Base-by-base conservation (phyloP, 805 yeast genomes). In the Hanseniaspora meyeri region DNA sequence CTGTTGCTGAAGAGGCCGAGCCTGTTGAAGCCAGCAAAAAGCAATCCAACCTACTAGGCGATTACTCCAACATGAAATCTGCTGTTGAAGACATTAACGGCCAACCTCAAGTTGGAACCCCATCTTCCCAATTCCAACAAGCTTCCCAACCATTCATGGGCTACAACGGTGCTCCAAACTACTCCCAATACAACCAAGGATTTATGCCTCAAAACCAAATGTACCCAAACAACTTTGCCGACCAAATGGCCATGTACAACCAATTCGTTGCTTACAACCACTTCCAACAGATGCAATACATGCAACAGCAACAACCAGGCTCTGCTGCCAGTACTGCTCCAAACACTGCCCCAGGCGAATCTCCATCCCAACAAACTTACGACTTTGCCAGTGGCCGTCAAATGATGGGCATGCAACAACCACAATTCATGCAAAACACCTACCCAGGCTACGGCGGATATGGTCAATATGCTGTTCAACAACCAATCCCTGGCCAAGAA, bases 281-380 rank as follows among this genome's bases (percentile, higher is more conserved):
- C 34, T 53, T 53, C 51, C 62, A 54, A 47, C 57, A 51, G 56
- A 46, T 46, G 49, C 70, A 65, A 55, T 60, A 58, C 49, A 65
- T 62, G 57, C 61, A 58, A 52, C 60, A 52, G 42, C 61, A 57
- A 48, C 63, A 49, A 59, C 58, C 42, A 52, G 57, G 47, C 14
- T 43, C 51, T 38, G 67, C 63, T 46, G 57, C 63, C 43, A 59
- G 68, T 16, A 48, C 63, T 45, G 65, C 62, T 43, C 69, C 67
- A 59, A 65, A 66, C 61, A 64, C 64, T 57, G 63, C 67, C 40
- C 59, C 59, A 49, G 60, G 57, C 29, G 58, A 58, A 48, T 54
- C 55, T 20, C 57, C 62, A 51, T 60, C 63, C 34, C 65, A 59
- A 57, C 64, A 61, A 57, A 57, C 57, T 42, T 63, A 57, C n/a